Evolutionary conservation across 1,284 basidiomycete species (phyloP), one percentile per base, ranked within the genome.

Genomic region (Pseudozyma pruni): DNA sequence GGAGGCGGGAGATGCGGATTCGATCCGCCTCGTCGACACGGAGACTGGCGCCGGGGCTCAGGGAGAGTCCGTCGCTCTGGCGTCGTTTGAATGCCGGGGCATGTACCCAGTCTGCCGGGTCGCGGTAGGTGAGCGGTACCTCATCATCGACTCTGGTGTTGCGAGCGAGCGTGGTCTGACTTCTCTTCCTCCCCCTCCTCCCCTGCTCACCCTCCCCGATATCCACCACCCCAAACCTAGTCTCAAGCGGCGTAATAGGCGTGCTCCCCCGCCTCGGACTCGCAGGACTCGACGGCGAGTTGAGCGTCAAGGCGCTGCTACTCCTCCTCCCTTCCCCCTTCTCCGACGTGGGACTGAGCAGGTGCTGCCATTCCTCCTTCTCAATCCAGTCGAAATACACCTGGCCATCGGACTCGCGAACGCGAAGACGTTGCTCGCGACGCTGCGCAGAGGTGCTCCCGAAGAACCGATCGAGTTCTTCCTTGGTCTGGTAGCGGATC

Each of bases 381-480:
- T 71, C 72, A 29, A 64, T 58, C 22, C 40, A 38, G 45, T 75
- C 71, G 29, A 54, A 75, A 45, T 53, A 75, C 4, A 67, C 49
- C 16, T 45, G 49, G 8, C 73, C 73, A 31, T 75, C 67, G 27
- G 58, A 38, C 14, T 69, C 66, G 39, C 62, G 67, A 3, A 59
- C 53, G 3, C 73, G 60, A 7, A 75, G 40, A 4, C 52, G 61
- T 16, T 61, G 59, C 27, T 71, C 54, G 16, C 72, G 60, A n/a
- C 61, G 47, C 25, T 73, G 70, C 3, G 45, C 41, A 9, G 52
- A 4, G 4, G 70, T 73, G 31, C 45, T 53, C n/a, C 73, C 73
- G 42, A 75, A 75, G 39, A 75, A 64, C 2, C 54, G 48, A 16
- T 75, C 73, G 35, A 75, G 43, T 20, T 73, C 58, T 42, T 72